Conservation (phyloP, 805 yeast genomes). For the Candida suzukii region DNA sequence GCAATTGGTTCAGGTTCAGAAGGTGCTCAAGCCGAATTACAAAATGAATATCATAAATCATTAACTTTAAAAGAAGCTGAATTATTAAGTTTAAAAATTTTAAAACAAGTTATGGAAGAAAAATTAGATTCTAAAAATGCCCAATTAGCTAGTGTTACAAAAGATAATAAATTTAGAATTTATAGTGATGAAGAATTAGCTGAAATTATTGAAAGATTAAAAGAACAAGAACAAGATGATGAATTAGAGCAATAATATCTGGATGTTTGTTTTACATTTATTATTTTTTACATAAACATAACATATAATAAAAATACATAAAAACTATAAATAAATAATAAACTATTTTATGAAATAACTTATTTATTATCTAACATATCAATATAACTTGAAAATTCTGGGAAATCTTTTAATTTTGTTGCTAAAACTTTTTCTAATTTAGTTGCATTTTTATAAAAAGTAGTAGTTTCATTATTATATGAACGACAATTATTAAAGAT, state of each 20-base stretch:
- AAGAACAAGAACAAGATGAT: conserved; percentile 56
- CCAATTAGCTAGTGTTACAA: conserved; percentile 89
- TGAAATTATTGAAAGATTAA: conserved; percentile 68
- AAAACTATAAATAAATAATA: neutral
- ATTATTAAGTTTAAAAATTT: conserved; percentile 74
- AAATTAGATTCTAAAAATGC: conserved; percentile 92
- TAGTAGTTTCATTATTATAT: conserved; percentile 90
- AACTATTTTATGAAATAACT: neutral
- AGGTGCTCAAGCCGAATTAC: conserved; percentile 97
- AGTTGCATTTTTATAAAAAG: conserved; percentile 91
- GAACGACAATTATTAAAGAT: conserved; percentile 87
- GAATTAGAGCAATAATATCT: conserved; percentile 4
- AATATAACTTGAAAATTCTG: conserved; percentile 81
- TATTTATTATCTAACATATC: conserved; percentile 34
- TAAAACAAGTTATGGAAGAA: conserved; percentile 99
- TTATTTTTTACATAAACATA: neutral
- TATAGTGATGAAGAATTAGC: conserved; percentile 81
- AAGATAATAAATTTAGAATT: conserved; percentile 76
- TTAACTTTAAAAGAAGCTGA: conserved; percentile 92
- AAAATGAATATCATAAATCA: conserved; percentile 91
- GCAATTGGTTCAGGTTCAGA: conserved; percentile 99
- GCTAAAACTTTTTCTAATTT: conserved; percentile 87
- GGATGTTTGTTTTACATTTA: neutral
- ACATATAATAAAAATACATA: neutral
- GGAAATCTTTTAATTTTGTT: conserved; percentile 76